Evolutionary conservation across 148 eudicot species (phyloP).

Genomic region (Camellia lanceoleosa): DNA sequence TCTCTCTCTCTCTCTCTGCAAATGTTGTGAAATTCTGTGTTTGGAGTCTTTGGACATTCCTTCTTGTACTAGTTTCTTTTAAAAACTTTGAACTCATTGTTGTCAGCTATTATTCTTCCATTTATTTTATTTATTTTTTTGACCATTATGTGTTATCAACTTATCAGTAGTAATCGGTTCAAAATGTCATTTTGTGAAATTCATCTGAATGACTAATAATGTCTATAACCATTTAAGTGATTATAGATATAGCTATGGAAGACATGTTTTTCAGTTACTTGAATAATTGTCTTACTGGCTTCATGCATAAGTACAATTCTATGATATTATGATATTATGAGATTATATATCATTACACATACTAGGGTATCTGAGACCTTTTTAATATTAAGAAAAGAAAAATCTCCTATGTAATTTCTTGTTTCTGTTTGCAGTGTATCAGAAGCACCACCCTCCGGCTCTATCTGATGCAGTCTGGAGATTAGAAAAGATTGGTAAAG

Average conservation of each 20-base stretch:
- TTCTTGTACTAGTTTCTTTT: neutral
- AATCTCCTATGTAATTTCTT: neutral
- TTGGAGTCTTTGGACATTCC: neutral
- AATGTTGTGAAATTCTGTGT: neutral
- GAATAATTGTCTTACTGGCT: neutral
- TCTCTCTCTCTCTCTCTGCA: too few species aligned
- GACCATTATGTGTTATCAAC: too few species aligned
- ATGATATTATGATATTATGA: neutral
- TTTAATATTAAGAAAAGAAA: neutral
- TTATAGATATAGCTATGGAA: neutral
- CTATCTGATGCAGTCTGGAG: conserved; percentile 53
- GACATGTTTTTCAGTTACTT: neutral
- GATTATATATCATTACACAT: neutral
- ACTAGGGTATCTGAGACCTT: neutral
- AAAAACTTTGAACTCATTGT: neutral
- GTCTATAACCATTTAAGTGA: neutral
- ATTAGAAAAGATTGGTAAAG: conserved; percentile 54
- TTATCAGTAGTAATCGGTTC: neutral
- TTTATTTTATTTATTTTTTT: too few species aligned
- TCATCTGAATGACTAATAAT: too few species aligned
- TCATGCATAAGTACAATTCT: neutral
- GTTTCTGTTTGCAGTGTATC: conserved; percentile 37
- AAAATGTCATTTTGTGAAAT: neutral
- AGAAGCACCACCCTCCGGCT: conserved; percentile 57
- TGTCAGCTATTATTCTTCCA: neutral